These are phyloP conservation scores for Solanum okadae DNA, from an alignment of 257 asterid genomes.

Conservation along the genomic window DNA sequence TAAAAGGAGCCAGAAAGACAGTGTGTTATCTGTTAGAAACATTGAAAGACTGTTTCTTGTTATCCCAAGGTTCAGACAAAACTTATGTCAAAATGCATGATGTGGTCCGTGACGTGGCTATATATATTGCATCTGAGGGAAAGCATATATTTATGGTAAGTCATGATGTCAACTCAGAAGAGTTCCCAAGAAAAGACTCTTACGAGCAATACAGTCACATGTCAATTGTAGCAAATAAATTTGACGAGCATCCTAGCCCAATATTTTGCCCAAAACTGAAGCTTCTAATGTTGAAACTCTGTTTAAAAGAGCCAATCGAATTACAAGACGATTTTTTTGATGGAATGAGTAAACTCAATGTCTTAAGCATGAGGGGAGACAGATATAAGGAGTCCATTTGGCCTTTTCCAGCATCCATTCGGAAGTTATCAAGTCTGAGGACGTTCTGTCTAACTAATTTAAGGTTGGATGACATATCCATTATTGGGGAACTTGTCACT, in stretches of 20 bases:
- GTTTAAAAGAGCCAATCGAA: not conserved
- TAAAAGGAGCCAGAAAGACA: not conserved
- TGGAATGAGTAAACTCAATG: not conserved
- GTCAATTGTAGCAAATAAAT: not conserved
- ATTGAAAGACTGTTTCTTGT: not conserved
- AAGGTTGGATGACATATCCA: not conserved
- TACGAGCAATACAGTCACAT: not conserved
- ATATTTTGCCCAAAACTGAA: not conserved
- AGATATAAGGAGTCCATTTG: no score
- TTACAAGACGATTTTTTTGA: not conserved
- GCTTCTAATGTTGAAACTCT: not conserved
- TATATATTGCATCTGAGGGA: not conserved
- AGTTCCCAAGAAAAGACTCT: not conserved
- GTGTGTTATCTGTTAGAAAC: not conserved
- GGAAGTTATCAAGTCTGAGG: not conserved
- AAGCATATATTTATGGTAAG: not conserved
- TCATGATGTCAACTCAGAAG: not conserved
- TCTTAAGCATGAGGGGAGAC: not conserved
- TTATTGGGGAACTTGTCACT: not conserved
- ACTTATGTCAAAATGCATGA: constrained; percentile 4
- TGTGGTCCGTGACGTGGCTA: constrained; percentile 2
- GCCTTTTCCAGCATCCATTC: not conserved
- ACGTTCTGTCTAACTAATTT: not conserved
- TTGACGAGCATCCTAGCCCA: not conserved
- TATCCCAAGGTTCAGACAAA: not conserved